Conservation (phyloP, 176 grass and related monocot species). For the Lolium multiflorum region DNA sequence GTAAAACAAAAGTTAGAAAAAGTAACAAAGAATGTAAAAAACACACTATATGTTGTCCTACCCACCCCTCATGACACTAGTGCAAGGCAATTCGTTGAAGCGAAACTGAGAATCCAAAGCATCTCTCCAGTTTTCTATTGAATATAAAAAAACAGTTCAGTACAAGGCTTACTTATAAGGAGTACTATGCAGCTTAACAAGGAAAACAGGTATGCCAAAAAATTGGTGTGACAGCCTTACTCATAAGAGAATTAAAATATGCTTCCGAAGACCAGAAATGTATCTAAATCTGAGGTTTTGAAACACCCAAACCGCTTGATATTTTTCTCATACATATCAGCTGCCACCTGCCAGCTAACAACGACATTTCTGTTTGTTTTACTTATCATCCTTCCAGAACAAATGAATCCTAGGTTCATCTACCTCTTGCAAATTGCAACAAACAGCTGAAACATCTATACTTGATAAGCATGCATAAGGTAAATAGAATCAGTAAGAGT, state of each 20-base stretch:
- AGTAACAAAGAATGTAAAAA: background rate
- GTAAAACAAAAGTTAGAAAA: background rate
- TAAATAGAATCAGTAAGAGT: background rate
- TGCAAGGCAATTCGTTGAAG: background rate
- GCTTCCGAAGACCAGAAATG: background rate
- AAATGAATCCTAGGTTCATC: conserved; percentile 15
- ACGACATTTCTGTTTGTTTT: background rate
- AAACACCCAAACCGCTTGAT: background rate
- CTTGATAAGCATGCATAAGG: background rate
- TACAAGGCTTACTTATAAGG: conserved; percentile 11
- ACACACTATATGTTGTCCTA: conserved; percentile 11
- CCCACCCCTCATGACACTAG: background rate
- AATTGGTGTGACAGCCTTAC: background rate
- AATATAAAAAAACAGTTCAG: background rate
- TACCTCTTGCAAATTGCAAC: background rate
- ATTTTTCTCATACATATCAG: background rate
- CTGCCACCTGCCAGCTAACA: conserved; percentile 17
- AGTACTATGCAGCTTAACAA: conserved; percentile 4
- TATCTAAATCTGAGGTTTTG: conserved; percentile 1
- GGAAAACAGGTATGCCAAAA: conserved; percentile 12
- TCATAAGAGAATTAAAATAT: background rate
- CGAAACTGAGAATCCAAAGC: background rate
- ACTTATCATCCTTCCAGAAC: background rate
- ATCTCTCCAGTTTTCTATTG: background rate
- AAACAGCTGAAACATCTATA: background rate